These are phyloP conservation scores for Salisapilia sapeloensis DNA, from an alignment of 352 stramenopile species.

Conservation along the genomic window DNA sequence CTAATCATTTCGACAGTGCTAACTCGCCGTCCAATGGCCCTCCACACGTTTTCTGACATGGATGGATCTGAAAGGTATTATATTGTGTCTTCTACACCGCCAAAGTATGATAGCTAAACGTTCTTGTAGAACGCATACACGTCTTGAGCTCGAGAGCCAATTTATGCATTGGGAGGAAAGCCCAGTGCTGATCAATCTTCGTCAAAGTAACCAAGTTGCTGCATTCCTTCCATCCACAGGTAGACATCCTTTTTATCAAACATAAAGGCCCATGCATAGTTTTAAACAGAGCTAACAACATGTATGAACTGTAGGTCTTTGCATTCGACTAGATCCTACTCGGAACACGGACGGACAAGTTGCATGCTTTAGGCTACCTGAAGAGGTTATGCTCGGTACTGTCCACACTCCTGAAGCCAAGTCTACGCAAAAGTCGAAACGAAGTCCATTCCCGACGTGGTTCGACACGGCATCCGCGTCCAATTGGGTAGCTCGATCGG, in stretches of 20 bases:
- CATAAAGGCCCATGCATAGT: conserved; percentile 23
- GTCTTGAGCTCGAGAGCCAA: conserved; percentile 44
- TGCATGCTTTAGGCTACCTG: conserved; percentile 30
- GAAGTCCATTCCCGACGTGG: conserved; percentile 30
- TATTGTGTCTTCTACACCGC: too few relatives aligned
- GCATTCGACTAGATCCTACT: too few relatives aligned
- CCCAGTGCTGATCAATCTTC: conserved; percentile 28
- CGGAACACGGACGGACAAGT: conserved; percentile 21
- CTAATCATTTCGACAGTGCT: conserved; percentile 12
- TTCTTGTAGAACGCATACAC: conserved; percentile 16
- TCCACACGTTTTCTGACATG: conserved; percentile 44
- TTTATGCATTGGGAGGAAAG: conserved; percentile 45
- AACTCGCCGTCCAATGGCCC: conserved; percentile 25
- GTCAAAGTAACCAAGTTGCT: conserved; percentile 17
- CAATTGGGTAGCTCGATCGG: conserved; percentile 5
- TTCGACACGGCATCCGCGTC: conserved; percentile 7
- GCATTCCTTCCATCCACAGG: conserved; percentile 45
- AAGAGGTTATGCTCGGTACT: conserved; percentile 25
- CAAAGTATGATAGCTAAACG: too few relatives aligned
- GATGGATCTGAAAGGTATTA: conserved; percentile 3
- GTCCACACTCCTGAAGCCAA: conserved; percentile 9
- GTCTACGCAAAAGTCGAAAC: conserved; percentile 7
- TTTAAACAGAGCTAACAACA: conserved; percentile 14
- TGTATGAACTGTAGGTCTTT: too few relatives aligned
- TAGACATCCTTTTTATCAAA: conserved; percentile 1